These are phyloP conservation scores for Penicillium antarcticum DNA, from an alignment of 495 filamentous ascomycete species.

Conservation along the genomic window DNA sequence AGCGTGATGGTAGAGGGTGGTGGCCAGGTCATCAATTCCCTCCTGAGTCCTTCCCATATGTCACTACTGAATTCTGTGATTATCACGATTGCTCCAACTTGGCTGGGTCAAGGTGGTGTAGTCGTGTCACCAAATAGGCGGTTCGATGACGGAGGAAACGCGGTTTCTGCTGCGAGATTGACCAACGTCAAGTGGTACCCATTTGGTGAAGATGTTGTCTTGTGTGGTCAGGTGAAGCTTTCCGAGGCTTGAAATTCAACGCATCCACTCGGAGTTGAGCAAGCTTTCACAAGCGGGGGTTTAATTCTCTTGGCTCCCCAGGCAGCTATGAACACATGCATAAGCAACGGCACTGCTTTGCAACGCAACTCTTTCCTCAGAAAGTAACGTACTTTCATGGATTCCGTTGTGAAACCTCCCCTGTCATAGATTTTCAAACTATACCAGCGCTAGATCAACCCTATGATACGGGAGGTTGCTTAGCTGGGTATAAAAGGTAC, in stretches of 20 bases:
- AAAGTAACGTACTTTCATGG: too few relatives aligned
- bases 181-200: slow-evolving; percentile 68
- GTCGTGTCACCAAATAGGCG: slow-evolving; percentile 59
- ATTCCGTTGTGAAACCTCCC: too few relatives aligned
- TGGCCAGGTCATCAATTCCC: slow-evolving; percentile 70
- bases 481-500: too few relatives aligned
- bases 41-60: slow-evolving; percentile 55
- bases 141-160: slow-evolving; percentile 37
- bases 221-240: slow-evolving; percentile 57
- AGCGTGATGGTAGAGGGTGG: slow-evolving; percentile 92
- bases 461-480: too few relatives aligned
- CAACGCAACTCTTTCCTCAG: too few relatives aligned
- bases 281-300: too few relatives aligned
- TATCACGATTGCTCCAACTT: slow-evolving; percentile 81
- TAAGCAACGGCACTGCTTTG: too few relatives aligned
- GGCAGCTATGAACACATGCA: too few relatives aligned
- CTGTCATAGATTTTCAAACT: too few relatives aligned
- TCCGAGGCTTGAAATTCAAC: neutral
- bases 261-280: too few relatives aligned
- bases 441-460: too few relatives aligned
- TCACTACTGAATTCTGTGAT: slow-evolving; percentile 70
- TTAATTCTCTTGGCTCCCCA: too few relatives aligned
- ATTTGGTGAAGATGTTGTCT: slow-evolving; percentile 73
- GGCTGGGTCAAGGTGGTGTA: slow-evolving; percentile 77
- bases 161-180: slow-evolving; percentile 55